Evolutionary conservation across 139 green algal species (phyloP), one percentile per base, ranked within the genome.

Genomic region (Pycnococcus provasolii): DNA sequence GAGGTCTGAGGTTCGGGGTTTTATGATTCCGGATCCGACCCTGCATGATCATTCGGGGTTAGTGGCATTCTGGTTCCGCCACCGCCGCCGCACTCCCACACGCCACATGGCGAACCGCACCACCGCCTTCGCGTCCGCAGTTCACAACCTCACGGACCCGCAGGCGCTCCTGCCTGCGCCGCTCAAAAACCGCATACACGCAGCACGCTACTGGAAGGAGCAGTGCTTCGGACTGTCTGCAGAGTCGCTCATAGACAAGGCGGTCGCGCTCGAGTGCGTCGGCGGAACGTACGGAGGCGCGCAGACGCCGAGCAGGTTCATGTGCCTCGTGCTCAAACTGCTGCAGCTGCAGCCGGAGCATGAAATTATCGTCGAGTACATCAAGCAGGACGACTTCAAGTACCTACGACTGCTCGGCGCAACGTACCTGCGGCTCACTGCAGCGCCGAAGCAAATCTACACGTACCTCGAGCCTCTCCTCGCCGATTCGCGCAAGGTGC

Each of bases 311-410:
- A 90, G 85, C 2, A 71, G 89, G 39, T 99, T 99, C 78, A 80
- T 99, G 3, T 96, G 89, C 82, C 81, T 99, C 0, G 76, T 93
- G 0, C 81, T 96, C 4, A 99, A 99, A 80, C 89, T 98, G 85
- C 82, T 99, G 13, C 91, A 98, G 73, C 94, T 99, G 13, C 89
- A 96, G 77, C 93, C 93, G 2, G 87, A 96, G 48, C 92, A 91
- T 64, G 93, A 97, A 45, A 96, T 99, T 66, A 84, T 98, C 3
- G 59, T 95, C 4, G 92, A 98, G 74, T 96, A 94, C 76, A 96
- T 98, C 37, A 93, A 88, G 51, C 96, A 97, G 60, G 89, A 97
- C 40, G 91, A 97, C 59, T 95, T 92, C 82, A 98, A 98, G 77
- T 84, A 84, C 62, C 72, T 83, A 1, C 73, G 79, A 7, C 53